Conservation (phyloP, 345 rosid species). For the Bruguiera gymnorhiza region DNA sequence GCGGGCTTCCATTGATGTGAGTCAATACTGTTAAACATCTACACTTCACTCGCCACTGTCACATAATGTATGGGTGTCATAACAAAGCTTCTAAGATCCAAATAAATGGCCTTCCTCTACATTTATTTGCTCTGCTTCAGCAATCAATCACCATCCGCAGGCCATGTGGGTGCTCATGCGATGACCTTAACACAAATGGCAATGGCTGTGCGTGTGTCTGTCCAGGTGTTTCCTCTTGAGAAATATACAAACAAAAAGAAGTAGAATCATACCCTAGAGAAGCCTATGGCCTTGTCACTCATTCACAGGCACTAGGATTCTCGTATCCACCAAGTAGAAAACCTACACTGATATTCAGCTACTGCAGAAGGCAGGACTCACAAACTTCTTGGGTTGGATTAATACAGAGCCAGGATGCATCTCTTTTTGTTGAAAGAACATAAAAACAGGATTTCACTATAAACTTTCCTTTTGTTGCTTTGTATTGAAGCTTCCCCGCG, state of each 20-base stretch:
- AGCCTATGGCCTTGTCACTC: neutral
- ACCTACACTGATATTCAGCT: too few relatives aligned
- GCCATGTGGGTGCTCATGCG: conserved; percentile 31
- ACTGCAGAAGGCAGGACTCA: too few relatives aligned
- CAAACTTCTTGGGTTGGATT: too few relatives aligned
- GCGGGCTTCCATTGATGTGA: neutral
- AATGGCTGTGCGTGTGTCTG: conserved; percentile 8
- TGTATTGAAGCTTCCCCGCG: neutral
- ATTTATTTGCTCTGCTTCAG: neutral
- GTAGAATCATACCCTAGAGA: conserved; percentile 6
- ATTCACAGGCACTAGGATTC: neutral
- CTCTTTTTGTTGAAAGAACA: too few relatives aligned
- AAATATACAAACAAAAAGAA: neutral
- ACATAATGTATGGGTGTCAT: conserved; percentile 1
- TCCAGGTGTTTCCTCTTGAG: conserved; percentile 3
- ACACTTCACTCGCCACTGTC: conserved; percentile 5
- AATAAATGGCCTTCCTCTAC: neutral
- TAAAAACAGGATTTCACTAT: too few relatives aligned
- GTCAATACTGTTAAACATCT: conserved; percentile 17
- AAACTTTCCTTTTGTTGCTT: too few relatives aligned
- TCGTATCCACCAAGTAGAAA: neutral
- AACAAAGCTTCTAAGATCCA: neutral
- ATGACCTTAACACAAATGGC: conserved; percentile 14
- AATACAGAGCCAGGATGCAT: too few relatives aligned
- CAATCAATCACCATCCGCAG: conserved; percentile 15